These are phyloP conservation scores for Beauveria scarabaeidicola DNA, from an alignment of 2,329 filamentous ascomycete species.

Conservation along the genomic window DNA sequence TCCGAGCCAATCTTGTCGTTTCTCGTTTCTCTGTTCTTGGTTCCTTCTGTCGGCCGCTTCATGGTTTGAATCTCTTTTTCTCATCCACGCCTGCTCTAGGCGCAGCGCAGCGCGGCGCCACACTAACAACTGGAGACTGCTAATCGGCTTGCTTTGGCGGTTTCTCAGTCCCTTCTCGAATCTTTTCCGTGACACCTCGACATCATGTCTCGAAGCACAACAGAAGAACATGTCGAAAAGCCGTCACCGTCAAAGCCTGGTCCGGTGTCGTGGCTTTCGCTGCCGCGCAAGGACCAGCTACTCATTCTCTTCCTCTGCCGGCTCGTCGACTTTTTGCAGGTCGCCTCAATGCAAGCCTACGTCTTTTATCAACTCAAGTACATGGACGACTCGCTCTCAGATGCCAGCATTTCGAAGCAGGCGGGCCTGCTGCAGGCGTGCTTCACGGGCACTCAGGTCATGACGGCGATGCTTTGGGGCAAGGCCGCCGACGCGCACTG, in stretches of 20 bases:
- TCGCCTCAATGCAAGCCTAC: slow-evolving; percentile 61
- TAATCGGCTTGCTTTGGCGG: neutral
- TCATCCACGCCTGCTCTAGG: neutral
- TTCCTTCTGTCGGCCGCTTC: neutral
- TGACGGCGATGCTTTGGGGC: slow-evolving; percentile 68
- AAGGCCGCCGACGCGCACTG: slow-evolving; percentile 51
- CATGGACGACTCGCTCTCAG: slow-evolving; percentile 47
- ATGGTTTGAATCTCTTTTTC: neutral
- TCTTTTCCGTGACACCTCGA: neutral
- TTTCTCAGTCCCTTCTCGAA: no score
- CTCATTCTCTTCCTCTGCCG: slow-evolving; percentile 61
- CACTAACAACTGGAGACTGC: neutral
- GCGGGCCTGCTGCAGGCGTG: slow-evolving; percentile 62
- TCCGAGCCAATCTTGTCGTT: neutral
- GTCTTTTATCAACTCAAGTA: slow-evolving; percentile 69
- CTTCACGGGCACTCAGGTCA: slow-evolving; percentile 65
- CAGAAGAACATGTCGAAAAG: neutral
- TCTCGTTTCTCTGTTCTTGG: neutral
- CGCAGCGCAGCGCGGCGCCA: neutral
- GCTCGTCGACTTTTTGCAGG: slow-evolving; percentile 64
- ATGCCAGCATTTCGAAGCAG: slow-evolving; percentile 53
- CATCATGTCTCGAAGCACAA: neutral
- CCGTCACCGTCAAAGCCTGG: slow-evolving; percentile 2
- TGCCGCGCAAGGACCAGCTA: slow-evolving; percentile 64
- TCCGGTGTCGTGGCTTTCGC: slow-evolving; percentile 57